These are phyloP conservation scores for Alternaria atra DNA, from an alignment of 2,329 filamentous ascomycete species.

Conservation along the genomic window DNA sequence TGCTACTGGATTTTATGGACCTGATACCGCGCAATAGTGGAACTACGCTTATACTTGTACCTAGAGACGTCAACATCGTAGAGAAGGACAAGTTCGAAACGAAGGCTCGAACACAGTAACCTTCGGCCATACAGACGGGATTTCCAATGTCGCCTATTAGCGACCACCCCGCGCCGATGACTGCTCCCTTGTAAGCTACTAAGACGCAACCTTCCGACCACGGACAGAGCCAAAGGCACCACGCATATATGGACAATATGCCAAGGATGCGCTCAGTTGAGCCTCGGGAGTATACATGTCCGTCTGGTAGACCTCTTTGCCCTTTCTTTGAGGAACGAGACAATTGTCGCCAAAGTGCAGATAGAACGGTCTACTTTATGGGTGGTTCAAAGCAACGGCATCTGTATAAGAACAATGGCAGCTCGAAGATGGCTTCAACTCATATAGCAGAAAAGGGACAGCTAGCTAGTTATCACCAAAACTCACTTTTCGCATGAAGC, in stretches of 20 bases:
- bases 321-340: not conserved
- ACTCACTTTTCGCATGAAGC: not conserved
- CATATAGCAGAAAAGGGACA: not conserved
- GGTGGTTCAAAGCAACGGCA: not conserved
- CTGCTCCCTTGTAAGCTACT: slow-evolving; percentile 1
- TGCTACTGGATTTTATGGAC: not conserved
- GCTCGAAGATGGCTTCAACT: not conserved
- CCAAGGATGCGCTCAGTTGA: not conserved
- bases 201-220: not conserved
- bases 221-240: not conserved
- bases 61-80: not conserved
- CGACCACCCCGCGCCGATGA: not conserved
- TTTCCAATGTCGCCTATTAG: not conserved
- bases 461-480: not conserved
- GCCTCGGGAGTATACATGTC: not conserved
- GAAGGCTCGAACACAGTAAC: not conserved
- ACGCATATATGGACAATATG: not conserved
- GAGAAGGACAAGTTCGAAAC: not conserved
- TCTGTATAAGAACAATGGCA: not conserved
- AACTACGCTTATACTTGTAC: not conserved
- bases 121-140: not conserved
- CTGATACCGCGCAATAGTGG: not conserved
- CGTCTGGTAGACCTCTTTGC: not conserved
- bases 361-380: not conserved
- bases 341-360: not conserved